Percentiles rank a stretch among this genome's conserved stretches.
Evolutionary conservation across 2,329 filamentous ascomycete genomes (phyloP).

Genomic region (Fusarium sp.): DNA sequence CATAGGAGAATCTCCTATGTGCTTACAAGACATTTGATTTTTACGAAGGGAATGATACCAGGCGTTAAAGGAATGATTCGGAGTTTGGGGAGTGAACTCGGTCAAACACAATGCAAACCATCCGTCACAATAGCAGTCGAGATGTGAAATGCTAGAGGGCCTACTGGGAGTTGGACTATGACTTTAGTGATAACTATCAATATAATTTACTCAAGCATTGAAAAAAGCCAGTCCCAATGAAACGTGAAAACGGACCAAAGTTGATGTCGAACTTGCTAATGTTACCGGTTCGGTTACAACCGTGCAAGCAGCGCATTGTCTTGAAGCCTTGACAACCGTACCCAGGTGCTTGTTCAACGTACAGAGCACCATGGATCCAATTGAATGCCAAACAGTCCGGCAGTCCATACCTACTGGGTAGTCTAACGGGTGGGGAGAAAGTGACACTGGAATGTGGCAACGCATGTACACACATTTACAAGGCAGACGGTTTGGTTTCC

Average conservation of each 20-base stretch:
- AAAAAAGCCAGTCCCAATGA: background rate
- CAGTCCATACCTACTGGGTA: background rate
- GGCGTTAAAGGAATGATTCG: conserved; percentile 19
- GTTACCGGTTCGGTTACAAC: background rate
- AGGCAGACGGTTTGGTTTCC: background rate
- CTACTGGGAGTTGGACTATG: background rate
- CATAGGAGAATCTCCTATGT: background rate
- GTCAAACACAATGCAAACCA: background rate
- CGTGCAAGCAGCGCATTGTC: background rate
- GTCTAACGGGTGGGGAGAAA: background rate
- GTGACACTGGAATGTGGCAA: conserved; percentile 3
- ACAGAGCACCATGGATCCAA: background rate
- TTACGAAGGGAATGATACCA: conserved; percentile 33
- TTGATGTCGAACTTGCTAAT: background rate
- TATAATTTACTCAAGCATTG: background rate
- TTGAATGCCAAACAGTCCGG: background rate
- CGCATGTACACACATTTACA: background rate
- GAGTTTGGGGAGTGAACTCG: conserved; percentile 3
- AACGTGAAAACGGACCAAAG: background rate
- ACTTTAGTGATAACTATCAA: background rate
- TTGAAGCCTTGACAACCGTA: background rate
- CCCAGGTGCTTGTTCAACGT: background rate
- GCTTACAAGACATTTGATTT: conserved; percentile 1
- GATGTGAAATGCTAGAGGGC: background rate
- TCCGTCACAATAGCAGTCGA: background rate